Percentiles rank a stretch among this genome's conserved stretches.
These are phyloP conservation scores for Ormosia emarginata DNA, from an alignment of 306 rosid genomes.

Conservation along the genomic window DNA sequence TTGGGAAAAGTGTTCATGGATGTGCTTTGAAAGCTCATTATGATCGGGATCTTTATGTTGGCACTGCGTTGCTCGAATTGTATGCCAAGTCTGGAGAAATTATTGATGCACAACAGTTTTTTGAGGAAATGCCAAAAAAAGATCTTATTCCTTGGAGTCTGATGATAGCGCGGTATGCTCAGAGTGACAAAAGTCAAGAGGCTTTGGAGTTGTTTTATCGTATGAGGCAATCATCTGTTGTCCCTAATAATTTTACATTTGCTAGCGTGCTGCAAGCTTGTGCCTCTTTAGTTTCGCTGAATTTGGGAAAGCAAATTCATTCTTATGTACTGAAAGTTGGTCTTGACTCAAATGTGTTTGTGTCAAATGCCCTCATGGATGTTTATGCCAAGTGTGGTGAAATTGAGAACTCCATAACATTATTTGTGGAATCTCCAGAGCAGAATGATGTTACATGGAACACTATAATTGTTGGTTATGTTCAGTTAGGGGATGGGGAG, in stretches of 20 bases:
- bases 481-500: slow-evolving; percentile 32
- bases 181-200: slow-evolving; percentile 20
- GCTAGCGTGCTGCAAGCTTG: slow-evolving; percentile 40
- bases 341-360: slow-evolving; percentile 33
- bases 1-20: slow-evolving; percentile 33
- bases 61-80: slow-evolving; percentile 29
- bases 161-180: slow-evolving; percentile 35
- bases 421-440: slow-evolving; percentile 17
- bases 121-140: slow-evolving; percentile 34
- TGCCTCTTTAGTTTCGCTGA: slow-evolving; percentile 1
- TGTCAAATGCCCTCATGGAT: slow-evolving; percentile 39
- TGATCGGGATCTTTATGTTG: slow-evolving; percentile 21
- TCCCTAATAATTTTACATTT: slow-evolving; percentile 27
- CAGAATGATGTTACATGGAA: slow-evolving; percentile 32
- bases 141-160: slow-evolving; percentile 35
- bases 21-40: slow-evolving; percentile 32
- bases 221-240: slow-evolving; percentile 22
- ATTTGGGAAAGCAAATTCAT: slow-evolving; percentile 32
- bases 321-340: slow-evolving; percentile 22
- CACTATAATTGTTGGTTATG: slow-evolving; percentile 34
- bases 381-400: slow-evolving; percentile 33
- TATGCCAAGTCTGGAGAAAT: slow-evolving; percentile 17
- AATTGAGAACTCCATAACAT: slow-evolving; percentile 24
- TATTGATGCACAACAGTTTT: not conserved
- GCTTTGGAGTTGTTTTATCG: slow-evolving; percentile 25